Base-by-base conservation (phyloP, 108 stramenopile species). In the Skeletonema grethae region DNA sequence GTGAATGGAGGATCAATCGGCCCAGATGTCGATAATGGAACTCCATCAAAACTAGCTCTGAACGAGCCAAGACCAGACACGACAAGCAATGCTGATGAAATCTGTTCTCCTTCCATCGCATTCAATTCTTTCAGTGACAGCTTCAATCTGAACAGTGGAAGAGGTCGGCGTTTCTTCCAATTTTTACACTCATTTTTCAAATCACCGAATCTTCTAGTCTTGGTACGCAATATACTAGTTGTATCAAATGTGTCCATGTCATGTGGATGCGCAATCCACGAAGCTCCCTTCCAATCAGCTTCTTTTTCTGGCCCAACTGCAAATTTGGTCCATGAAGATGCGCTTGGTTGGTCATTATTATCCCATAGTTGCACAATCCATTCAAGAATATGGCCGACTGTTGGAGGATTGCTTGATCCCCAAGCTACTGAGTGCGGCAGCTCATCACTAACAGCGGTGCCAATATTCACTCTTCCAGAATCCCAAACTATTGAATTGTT, bases 1-100 rank as follows among this genome's bases (percentile, higher is more conserved):
- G 81, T 82, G 38, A 82, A 77, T 0, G 81, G 71, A 5, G 81
- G 81, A 45, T 82, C 81, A 10, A 77, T 76, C 0, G 76, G 71
- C 0, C 75, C 75, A n/a, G 75, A 77, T 1, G 81, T 61, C 7
- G 76, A 73, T 16, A 82, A 65, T 2, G 75, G 81, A 16, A 77
- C 63, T 39, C 81, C 81, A 63, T 82, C 71, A 18, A 82, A 56
- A 31, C 63, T 72, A 7, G 71, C 71, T 12, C 75, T 65, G 63
- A 82, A 82, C 1, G 70, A 72, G 20, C 81, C 81, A 34, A 82
- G 25, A 34, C 81, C 81, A 6, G 76, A 77, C 12, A 77, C 58
- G 11, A 82, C 57, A 10, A 82, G 58, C 35, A 82, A 55, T n/a
- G 66, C 81, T 22, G 76, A 76, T 4, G 62, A 28, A 31, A 81